phyloP scores from a whole-genome alignment of 2,329 filamentous ascomycete genomes.

The Pyrenochaeta sp. region DNA sequence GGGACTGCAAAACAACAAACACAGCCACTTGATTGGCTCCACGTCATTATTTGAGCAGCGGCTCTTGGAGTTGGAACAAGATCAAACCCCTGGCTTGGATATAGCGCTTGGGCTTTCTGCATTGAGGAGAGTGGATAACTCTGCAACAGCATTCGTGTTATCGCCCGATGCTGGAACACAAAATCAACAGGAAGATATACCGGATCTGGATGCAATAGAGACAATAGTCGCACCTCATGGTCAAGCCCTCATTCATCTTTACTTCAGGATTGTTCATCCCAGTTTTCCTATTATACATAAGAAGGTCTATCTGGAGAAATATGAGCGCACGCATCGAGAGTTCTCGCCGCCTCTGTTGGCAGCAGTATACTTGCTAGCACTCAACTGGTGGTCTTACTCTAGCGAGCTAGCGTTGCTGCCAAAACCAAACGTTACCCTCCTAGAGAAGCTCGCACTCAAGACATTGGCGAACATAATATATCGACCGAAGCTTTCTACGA shows the following conservation, averaged over 20 bases:
- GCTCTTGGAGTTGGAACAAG: slow-evolving; percentile 28
- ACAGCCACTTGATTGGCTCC: slow-evolving; percentile 37
- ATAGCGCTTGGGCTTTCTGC: slow-evolving; percentile 18
- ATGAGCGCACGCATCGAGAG: slow-evolving; percentile 63
- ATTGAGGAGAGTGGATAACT: slow-evolving; percentile 33
- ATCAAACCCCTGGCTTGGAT: slow-evolving; percentile 12
- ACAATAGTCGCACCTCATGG: slow-evolving; percentile 74
- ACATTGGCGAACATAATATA: slow-evolving; percentile 47
- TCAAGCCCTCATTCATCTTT: slow-evolving; percentile 73
- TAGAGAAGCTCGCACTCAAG: slow-evolving; percentile 47
- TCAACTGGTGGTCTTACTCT: slow-evolving; percentile 68
- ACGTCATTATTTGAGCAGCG: slow-evolving; percentile 39
- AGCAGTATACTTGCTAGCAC: slow-evolving; percentile 68
- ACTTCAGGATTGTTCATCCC: slow-evolving; percentile 71
- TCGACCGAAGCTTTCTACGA: slow-evolving; percentile 51
- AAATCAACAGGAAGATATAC: slow-evolving; percentile 39
- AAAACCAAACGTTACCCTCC: slow-evolving; percentile 50
- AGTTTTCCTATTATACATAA: slow-evolving; percentile 67
- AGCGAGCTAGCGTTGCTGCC: slow-evolving; percentile 56
- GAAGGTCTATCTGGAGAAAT: slow-evolving; percentile 68
- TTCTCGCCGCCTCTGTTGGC: slow-evolving; percentile 67
- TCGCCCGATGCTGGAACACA: slow-evolving; percentile 35
- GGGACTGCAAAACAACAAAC: slow-evolving; percentile 41
- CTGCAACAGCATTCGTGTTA: slow-evolving; percentile 34
- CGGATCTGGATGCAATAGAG: slow-evolving; percentile 73